phyloP scores from a whole-genome alignment of 345 rosid species.

The Durio zibethinus region DNA sequence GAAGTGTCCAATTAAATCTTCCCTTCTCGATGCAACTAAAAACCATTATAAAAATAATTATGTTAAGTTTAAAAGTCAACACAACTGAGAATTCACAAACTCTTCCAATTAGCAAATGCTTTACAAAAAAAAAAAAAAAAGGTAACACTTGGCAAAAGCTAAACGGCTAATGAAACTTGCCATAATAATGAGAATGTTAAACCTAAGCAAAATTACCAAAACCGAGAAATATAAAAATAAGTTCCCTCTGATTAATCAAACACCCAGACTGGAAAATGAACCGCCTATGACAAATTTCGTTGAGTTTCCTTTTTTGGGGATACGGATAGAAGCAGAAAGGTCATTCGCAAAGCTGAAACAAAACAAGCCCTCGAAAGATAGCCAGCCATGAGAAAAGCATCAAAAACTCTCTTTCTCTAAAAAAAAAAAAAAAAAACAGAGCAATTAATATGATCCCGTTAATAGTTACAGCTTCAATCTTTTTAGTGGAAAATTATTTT shows the following conservation, averaged over 20 bases:
- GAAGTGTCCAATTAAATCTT: no score
- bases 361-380: neutral
- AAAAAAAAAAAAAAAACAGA: neutral
- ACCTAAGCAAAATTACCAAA: neutral
- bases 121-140: no score
- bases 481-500: neutral
- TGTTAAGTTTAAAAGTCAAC: no score
- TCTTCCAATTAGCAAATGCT: no score
- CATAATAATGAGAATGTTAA: neutral
- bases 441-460: neutral
- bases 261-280: neutral
- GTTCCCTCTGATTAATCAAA: neutral
- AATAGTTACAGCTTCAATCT: neutral
- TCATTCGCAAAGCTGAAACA: neutral
- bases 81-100: no score
- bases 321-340: neutral
- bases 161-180: no score
- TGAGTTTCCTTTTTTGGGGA: neutral
- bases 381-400: constrained; percentile 32
- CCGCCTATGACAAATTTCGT: constrained; percentile 4
- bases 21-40: no score
- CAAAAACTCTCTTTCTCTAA: neutral
- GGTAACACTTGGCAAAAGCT: no score
- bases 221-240: neutral
- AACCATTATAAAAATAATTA: no score